Evolutionary conservation across 2,329 filamentous ascomycete species (phyloP).

Genomic region (Talaromyces sp.): DNA sequence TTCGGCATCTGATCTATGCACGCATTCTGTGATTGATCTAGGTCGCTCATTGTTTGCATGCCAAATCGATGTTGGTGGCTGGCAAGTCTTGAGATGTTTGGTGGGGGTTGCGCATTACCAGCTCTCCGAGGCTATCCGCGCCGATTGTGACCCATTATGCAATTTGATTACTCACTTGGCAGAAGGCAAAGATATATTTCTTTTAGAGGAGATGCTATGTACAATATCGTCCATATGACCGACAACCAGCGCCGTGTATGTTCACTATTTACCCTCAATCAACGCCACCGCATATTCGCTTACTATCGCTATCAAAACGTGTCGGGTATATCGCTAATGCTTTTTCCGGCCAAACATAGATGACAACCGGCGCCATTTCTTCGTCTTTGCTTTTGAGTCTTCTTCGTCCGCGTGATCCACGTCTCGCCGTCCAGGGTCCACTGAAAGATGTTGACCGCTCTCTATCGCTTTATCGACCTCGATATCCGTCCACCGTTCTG

Average conservation of each 20-base stretch:
- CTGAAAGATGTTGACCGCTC: not conserved
- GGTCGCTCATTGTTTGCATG: not conserved
- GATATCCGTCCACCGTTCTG: constrained; percentile 9
- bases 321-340: not conserved
- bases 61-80: not conserved
- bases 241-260: not conserved
- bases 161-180: not conserved
- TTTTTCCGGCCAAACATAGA: constrained; percentile 25
- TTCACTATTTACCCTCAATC: no score
- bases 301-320: not conserved
- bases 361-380: constrained; percentile 33
- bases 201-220: not conserved
- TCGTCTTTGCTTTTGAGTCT: constrained; percentile 24
- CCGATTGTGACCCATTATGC: not conserved
- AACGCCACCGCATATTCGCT: not conserved
- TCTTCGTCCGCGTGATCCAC: constrained; percentile 8
- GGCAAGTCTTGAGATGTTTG: not conserved
- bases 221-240: not conserved
- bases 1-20: not conserved
- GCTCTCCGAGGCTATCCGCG: not conserved
- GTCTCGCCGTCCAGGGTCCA: not conserved
- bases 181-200: not conserved
- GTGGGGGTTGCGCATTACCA: not conserved
- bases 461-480: constrained; percentile 7
- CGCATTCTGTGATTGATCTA: not conserved